These are phyloP conservation scores for Thalassiosira mediterranea DNA, from an alignment of 352 stramenopile genomes.

Conservation along the genomic window DNA sequence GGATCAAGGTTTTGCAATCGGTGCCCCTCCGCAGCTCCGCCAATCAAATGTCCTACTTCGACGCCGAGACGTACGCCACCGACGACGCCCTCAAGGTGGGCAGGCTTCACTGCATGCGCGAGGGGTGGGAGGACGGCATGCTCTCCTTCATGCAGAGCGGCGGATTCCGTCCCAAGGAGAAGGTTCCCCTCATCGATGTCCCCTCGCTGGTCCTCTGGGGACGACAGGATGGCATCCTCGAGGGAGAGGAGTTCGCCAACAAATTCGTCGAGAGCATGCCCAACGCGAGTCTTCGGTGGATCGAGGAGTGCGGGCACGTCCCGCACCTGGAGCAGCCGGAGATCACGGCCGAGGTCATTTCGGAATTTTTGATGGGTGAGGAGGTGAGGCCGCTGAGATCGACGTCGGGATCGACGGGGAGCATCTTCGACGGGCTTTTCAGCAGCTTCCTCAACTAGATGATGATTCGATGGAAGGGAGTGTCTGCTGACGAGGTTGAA, in stretches of 20 bases:
- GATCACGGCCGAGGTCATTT: constrained; percentile 69
- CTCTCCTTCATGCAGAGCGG: constrained; percentile 82
- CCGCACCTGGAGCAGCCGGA: constrained; percentile 86
- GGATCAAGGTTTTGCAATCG: constrained; percentile 83
- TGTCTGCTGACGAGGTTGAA: too few species aligned
- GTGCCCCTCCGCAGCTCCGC: constrained; percentile 70
- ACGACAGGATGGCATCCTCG: constrained; percentile 85
- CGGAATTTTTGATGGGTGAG: constrained; percentile 56
- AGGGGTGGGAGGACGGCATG: constrained; percentile 79
- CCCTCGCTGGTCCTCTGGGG: constrained; percentile 84
- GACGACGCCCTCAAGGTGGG: constrained; percentile 83
- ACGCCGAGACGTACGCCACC: constrained; percentile 74
- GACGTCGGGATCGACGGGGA: neutral
- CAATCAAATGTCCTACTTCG: constrained; percentile 84
- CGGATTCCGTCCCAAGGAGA: constrained; percentile 73
- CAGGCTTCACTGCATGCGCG: constrained; percentile 70
- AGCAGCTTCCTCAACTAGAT: constrained; percentile 20
- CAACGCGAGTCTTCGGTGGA: constrained; percentile 77
- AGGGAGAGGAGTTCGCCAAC: constrained; percentile 78
- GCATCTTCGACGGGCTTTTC: constrained; percentile 5
- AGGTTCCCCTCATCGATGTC: constrained; percentile 65
- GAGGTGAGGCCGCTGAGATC: constrained; percentile 19
- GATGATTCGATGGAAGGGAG: neutral
- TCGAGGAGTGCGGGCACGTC: constrained; percentile 87
- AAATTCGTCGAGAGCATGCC: constrained; percentile 78